phyloP scores from a whole-genome alignment of 176 grass and related monocot genomes.

The Oryza glaberrima region DNA sequence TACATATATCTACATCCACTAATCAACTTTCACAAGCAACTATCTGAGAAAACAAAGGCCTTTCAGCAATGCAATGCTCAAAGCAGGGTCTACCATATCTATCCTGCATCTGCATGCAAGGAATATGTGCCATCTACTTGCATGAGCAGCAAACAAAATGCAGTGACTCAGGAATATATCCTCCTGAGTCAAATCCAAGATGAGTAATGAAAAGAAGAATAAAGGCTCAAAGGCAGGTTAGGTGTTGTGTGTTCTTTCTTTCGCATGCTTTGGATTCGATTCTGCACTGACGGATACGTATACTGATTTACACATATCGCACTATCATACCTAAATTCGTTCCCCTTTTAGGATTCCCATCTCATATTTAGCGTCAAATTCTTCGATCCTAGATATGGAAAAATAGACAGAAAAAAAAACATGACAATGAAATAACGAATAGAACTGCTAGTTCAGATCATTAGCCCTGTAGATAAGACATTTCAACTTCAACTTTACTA shows the following conservation, averaged over 20 bases:
- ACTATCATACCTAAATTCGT: background rate
- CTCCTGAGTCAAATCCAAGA: background rate
- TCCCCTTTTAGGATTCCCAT: conserved; percentile 9
- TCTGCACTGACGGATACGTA: background rate
- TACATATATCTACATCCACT: background rate
- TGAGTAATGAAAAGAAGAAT: background rate
- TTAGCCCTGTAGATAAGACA: background rate
- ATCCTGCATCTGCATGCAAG: background rate
- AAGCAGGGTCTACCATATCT: background rate
- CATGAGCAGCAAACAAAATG: conserved; percentile 1
- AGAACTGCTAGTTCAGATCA: background rate
- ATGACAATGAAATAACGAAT: background rate
- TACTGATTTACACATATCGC: background rate
- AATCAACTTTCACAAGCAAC: background rate
- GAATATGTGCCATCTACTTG: conserved; percentile 18
- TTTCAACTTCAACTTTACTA: conserved; percentile 32
- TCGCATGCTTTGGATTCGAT: conserved; percentile 3
- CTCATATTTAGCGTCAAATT: background rate
- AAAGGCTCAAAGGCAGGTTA: background rate
- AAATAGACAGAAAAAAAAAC: too few relatives aligned
- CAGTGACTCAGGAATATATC: background rate
- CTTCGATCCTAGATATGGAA: background rate
- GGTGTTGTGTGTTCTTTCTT: background rate
- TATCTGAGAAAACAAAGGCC: background rate
- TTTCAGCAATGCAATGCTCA: background rate